Evolutionary conservation across 2,329 filamentous ascomycete genomes (phyloP).

Genomic region (Fusarium sp.): DNA sequence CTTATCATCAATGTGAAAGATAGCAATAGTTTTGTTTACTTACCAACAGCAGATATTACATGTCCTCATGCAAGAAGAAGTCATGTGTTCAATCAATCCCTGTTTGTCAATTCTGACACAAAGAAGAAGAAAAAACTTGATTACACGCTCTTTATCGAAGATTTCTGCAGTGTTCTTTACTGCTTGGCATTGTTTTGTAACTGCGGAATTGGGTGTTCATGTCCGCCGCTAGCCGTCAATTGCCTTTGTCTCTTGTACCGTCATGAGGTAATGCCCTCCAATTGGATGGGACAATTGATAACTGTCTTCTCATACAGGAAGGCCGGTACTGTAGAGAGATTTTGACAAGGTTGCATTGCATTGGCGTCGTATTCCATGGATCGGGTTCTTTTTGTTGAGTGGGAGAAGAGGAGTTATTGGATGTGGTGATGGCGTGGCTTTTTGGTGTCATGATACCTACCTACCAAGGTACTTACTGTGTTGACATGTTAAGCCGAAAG

Average conservation of each 20-base stretch:
- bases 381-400: slow-evolving; percentile 16
- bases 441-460: slow-evolving; percentile 23
- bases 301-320: neutral
- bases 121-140: neutral
- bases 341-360: slow-evolving; percentile 31
- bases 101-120: slow-evolving; percentile 32
- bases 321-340: neutral
- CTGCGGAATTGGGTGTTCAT: slow-evolving; percentile 36
- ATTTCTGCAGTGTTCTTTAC: neutral
- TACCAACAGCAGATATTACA: neutral
- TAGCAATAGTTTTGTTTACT: neutral
- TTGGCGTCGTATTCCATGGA: slow-evolving; percentile 17
- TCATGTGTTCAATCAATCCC: slow-evolving; percentile 27
- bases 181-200: slow-evolving; percentile 16
- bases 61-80: neutral
- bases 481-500: neutral
- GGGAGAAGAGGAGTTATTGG: neutral
- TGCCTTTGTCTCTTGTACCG: slow-evolving; percentile 21
- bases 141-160: neutral
- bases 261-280: slow-evolving; percentile 28
- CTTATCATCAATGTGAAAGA: too few species aligned
- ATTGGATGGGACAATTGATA: neutral
- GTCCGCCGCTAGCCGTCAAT: slow-evolving; percentile 46
- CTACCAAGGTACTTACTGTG: neutral
- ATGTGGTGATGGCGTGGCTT: slow-evolving; percentile 1